Evolutionary conservation across 306 rosid species (phyloP).

Genomic region (Sesbania bispinosa): DNA sequence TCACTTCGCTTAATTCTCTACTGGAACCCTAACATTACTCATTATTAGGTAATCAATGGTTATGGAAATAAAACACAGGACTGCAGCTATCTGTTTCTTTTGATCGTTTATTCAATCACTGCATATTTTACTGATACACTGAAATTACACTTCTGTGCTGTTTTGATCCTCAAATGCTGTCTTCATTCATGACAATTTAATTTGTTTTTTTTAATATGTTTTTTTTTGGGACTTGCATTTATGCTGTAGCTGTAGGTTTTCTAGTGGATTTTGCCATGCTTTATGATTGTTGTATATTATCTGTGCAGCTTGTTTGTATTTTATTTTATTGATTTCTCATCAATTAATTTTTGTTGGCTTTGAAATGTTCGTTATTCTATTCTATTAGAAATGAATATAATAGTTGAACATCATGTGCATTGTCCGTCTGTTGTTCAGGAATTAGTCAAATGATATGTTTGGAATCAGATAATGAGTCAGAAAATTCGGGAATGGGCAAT

Average conservation of each 20-base stretch:
- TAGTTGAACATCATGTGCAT: not conserved
- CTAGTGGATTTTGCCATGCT: not conserved
- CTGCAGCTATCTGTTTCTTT: not conserved
- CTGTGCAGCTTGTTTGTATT: too few species aligned
- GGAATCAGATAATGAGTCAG: slow-evolving; percentile 86
- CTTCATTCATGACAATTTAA: not conserved
- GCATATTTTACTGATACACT: not conserved
- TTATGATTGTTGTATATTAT: not conserved
- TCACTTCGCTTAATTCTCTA: not conserved
- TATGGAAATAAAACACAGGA: not conserved
- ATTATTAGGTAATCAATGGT: not conserved
- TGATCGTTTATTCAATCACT: not conserved
- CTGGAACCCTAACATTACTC: slow-evolving; percentile 9
- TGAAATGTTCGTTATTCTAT: too few species aligned
- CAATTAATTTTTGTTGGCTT: too few species aligned
- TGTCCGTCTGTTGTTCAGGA: slow-evolving; percentile 40
- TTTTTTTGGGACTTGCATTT: not conserved
- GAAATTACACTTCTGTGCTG: not conserved
- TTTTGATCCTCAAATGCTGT: not conserved
- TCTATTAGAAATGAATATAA: not conserved
- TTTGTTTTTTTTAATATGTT: not conserved
- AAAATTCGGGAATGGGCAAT: slow-evolving; percentile 33
- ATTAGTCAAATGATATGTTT: slow-evolving; percentile 67
- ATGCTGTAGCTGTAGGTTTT: not conserved
- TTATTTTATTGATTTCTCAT: too few species aligned